Base-by-base conservation (phyloP, 2,329 filamentous ascomycete genomes). In the Colletotrichum karsti region DNA sequence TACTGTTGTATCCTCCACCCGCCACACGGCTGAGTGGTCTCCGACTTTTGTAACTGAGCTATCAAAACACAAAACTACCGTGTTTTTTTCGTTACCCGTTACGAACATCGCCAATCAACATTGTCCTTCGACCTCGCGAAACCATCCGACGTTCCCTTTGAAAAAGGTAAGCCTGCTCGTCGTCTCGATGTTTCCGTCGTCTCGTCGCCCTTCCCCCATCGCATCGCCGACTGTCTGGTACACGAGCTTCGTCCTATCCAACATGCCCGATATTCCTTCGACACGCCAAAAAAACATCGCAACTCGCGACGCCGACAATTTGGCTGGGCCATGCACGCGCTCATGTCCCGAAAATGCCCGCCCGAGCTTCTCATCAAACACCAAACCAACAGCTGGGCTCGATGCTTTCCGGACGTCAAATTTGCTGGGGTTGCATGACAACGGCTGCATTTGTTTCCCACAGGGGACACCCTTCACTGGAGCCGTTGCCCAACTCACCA, bases 151-250 rank as follows among this genome's bases (percentile, higher is more conserved):
- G 7, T 53, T 64, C 22, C 37, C 64, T 55, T 41, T 54, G 30
- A 37, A 20, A 30, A 39, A 63, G 64, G 64, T 67, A 64, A 67
- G 64, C 44, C 15, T 18, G 4, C 33, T 26, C 30, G 20, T 50
- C 26, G 1, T 33, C 33, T 48, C 33, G 30, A 39, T 42, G 6
- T 39, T 20, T 28, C n/a, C 33, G 5, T 13, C 12, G 22, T 13
- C 7, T 28, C 26, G 28, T 15, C 41, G 4, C 46, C 33, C 20
- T 26, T 13, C 12, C 3, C 10, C n/a, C n/a, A n/a, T n/a, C n/a
- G n/a, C n/a, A n/a, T 22, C 26, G 24, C 37, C 30, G n/a, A 46
- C 28, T 33, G 44, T 39, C 53, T 67, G 64, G 39, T 30, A 58
- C 60, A 64, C 24, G 42, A 58, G 35, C 64, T 64, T 64, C 64